Evolutionary conservation across 2,329 filamentous ascomycete species (phyloP), one percentile per base, ranked within the genome.

Genomic region (Teratosphaeria pseudoeucalypti): DNA sequence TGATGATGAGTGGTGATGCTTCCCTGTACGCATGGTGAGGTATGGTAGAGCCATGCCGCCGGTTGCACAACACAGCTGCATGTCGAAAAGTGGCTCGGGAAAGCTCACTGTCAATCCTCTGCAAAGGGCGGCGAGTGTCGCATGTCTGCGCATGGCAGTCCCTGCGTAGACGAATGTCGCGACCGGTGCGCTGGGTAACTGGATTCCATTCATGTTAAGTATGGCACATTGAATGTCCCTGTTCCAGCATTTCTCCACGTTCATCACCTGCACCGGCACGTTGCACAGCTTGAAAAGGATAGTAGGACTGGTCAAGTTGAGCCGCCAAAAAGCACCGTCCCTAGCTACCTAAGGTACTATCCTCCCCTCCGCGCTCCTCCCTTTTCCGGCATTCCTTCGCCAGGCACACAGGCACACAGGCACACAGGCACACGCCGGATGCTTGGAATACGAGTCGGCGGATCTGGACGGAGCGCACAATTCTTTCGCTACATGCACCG

Each of bases 1-100:
- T 4, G n/a, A 23, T 23, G 52, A 23, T 26, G 52, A 54, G 52
- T 19, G 52, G 32, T 54, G 32, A 29, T 32, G 43, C 53, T 60
- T 29, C 5, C 23, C 23, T 2, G 23, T 23, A 23, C 23, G 23
- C 23, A 23, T 23, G 23, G 23, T 23, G 43, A 49, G 10, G 43
- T n/a, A 56, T 43, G 54, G 43, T 56, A 57, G 26, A n/a, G 27
- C 47, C 58, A 61, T 53, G 58, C 61, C 60, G 53, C 49, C 43
- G 19, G 62, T 64, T 55, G 61, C 56, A 63, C 64, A n/a, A 62
- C 39, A 57, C 43, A 32, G 29, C 56, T 60, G 60, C 43, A 52
- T 49, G 55, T 43, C 56, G 61, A 63, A 64, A 59, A 55, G 34
- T 56, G 60, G 57, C 56, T 52, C 61, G 61, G 60, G 26, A 54